A percentile compares a stretch with the other conserved stretches of the same genome.
These are phyloP conservation scores for Fomitopsis betulina DNA, from an alignment of 1,284 basidiomycete species.

Conservation along the genomic window DNA sequence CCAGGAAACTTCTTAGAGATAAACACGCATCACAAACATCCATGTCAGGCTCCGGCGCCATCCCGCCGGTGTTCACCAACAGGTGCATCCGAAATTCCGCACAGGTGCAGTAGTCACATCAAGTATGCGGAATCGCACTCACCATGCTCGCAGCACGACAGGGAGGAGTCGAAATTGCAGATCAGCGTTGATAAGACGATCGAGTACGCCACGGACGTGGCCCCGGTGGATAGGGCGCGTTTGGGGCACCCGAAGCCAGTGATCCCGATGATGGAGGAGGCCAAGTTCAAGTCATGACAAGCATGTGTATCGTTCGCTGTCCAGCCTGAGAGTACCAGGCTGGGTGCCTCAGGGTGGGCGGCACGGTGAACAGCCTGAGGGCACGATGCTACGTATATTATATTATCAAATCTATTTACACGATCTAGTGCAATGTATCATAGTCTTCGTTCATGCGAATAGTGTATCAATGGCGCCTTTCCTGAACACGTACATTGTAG, in stretches of 20 bases:
- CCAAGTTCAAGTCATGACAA: background rate
- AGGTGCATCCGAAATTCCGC: slow-evolving; percentile 4
- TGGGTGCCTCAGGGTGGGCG: too few relatives aligned
- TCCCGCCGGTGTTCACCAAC: slow-evolving; percentile 15
- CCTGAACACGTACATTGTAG: too few relatives aligned
- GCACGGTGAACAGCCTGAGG: too few relatives aligned
- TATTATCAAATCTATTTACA: too few relatives aligned
- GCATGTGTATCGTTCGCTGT: too few relatives aligned
- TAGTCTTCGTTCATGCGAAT: too few relatives aligned
- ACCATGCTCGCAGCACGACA: slow-evolving; percentile 5
- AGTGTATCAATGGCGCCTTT: too few relatives aligned
- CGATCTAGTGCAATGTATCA: too few relatives aligned
- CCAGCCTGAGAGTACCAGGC: too few relatives aligned
- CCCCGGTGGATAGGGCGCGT: background rate
- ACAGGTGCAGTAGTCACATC: background rate
- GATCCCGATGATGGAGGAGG: background rate
- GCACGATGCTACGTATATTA: too few relatives aligned
- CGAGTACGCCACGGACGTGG: slow-evolving; percentile 19
- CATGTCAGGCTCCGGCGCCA: slow-evolving; percentile 11
- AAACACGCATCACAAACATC: slow-evolving; percentile 7
- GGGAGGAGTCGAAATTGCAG: slow-evolving; percentile 17
- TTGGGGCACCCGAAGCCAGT: background rate
- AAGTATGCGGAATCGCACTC: too few relatives aligned
- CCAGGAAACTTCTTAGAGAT: slow-evolving; percentile 17
- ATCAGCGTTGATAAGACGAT: slow-evolving; percentile 26